These are phyloP conservation scores for Thermothelomyces thermophilus DNA, from an alignment of 2,329 filamentous ascomycete species.

Conservation along the genomic window DNA sequence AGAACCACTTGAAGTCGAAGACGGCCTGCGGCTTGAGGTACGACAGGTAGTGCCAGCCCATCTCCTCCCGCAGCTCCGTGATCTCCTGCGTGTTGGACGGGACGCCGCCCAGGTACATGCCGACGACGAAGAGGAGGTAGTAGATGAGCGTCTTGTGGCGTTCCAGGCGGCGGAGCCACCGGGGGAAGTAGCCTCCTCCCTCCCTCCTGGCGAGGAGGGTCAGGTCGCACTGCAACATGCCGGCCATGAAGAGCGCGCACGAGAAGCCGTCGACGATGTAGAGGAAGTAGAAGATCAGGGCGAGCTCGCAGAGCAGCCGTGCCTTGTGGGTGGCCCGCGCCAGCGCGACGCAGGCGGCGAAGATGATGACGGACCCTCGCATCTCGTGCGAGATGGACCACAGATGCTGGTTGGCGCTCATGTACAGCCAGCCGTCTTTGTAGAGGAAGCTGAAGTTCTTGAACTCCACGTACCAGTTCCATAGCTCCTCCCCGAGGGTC, in stretches of 20 bases:
- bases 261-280: constrained; percentile 61
- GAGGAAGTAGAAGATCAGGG: constrained; percentile 57
- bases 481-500: constrained; percentile 39
- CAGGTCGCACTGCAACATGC: constrained; percentile 57
- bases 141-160: constrained; percentile 46
- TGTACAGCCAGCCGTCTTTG: constrained; percentile 50
- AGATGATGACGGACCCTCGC: constrained; percentile 57
- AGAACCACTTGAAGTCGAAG: constrained; percentile 63
- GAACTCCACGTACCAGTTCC: constrained; percentile 5
- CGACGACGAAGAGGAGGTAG: constrained; percentile 44
- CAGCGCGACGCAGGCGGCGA: constrained; percentile 50
- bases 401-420: constrained; percentile 51
- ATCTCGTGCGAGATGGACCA: constrained; percentile 62
- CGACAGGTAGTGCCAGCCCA: constrained; percentile 56
- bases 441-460: constrained; percentile 41
- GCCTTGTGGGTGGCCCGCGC: constrained; percentile 48
- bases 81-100: constrained; percentile 47
- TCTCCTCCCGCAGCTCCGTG: constrained; percentile 43
- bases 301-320: constrained; percentile 47
- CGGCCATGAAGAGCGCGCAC: constrained; percentile 52
- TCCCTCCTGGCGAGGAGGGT: constrained; percentile 44
- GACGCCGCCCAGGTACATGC: constrained; percentile 54
- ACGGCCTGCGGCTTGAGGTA: constrained; percentile 59
- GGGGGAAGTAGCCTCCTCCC: constrained; percentile 42
- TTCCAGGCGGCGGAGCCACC: constrained; percentile 39